Conservation (phyloP, 495 filamentous ascomycete species). For the Lophiostoma macrostomum region DNA sequence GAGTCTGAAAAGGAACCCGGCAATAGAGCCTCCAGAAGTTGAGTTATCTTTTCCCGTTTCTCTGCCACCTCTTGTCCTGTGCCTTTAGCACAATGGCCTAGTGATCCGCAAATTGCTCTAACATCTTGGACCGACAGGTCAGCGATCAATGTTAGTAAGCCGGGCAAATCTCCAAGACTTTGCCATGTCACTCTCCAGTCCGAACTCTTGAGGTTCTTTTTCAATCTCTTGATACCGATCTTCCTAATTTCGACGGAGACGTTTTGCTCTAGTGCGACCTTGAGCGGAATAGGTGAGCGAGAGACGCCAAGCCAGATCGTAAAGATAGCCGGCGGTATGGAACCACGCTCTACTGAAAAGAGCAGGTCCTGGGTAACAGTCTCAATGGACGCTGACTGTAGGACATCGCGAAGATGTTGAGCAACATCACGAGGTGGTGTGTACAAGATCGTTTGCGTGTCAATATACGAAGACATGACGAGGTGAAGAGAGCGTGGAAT, state of each 20-base stretch:
- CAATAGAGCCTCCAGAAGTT: conserved; percentile 8
- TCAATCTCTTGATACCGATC: conserved; percentile 7
- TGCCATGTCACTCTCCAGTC: conserved; percentile 21
- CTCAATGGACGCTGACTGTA: neutral
- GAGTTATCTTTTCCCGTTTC: conserved; percentile 11
- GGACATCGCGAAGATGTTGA: conserved; percentile 1
- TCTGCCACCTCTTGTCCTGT: conserved; percentile 5
- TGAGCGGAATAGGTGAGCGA: neutral
- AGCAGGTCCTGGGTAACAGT: conserved; percentile 1
- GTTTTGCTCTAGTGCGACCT: conserved; percentile 12
- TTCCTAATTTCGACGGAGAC: conserved; percentile 16
- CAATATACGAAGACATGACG: no score
- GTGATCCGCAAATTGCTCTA: neutral
- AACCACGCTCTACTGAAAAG: conserved; percentile 7
- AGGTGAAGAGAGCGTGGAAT: no score
- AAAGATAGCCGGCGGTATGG: conserved; percentile 14
- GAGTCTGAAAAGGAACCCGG: conserved; percentile 6
- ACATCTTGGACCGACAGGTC: conserved; percentile 23
- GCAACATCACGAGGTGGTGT: neutral
- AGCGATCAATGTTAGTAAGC: conserved; percentile 4
- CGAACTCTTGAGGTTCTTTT: conserved; percentile 5
- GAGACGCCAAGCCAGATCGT: conserved; percentile 17
- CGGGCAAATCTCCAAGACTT: conserved; percentile 5
- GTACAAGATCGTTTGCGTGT: no score
- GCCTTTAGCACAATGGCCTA: conserved; percentile 1